These are phyloP conservation scores for Aureobasidium sp. DNA, from an alignment of 2,329 filamentous ascomycete species.

Conservation along the genomic window DNA sequence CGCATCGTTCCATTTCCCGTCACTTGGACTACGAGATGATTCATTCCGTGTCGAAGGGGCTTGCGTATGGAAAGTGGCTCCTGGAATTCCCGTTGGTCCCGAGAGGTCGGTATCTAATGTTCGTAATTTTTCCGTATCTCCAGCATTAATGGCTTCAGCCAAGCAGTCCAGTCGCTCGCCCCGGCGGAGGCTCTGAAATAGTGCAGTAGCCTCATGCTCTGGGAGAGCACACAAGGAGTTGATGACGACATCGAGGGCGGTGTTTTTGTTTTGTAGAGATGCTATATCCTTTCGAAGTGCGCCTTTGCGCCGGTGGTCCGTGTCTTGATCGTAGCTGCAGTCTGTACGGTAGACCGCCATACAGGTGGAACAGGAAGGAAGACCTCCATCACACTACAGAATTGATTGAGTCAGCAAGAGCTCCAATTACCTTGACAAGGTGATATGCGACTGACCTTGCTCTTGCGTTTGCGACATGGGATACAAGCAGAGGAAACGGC, in stretches of 20 bases:
- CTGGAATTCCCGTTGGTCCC: neutral
- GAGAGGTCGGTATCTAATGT: constrained; percentile 11
- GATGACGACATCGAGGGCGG: constrained; percentile 33
- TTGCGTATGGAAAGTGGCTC: neutral
- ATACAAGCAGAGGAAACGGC: constrained; percentile 37
- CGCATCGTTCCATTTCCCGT: neutral
- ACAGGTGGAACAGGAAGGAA: constrained; percentile 43
- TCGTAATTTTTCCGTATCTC: constrained; percentile 9
- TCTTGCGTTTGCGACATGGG: constrained; percentile 43
- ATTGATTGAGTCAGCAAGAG: neutral
- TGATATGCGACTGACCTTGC: constrained; percentile 31
- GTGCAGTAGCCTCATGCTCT: constrained; percentile 34
- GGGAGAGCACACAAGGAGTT: constrained; percentile 35
- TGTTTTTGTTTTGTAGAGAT: constrained; percentile 28
- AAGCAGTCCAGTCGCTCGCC: constrained; percentile 16
- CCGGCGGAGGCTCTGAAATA: constrained; percentile 35
- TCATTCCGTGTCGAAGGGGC: neutral
- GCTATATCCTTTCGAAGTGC: constrained; percentile 33
- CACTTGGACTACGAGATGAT: neutral
- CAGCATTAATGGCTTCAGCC: constrained; percentile 8
- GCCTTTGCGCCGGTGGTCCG: constrained; percentile 38
- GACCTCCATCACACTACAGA: constrained; percentile 41
- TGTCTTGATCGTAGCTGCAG: constrained; percentile 42
- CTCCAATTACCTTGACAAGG: neutral
- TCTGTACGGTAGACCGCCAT: constrained; percentile 42